These are phyloP conservation scores for Brassica nigra DNA, from an alignment of 345 rosid genomes.

Conservation along the genomic window DNA sequence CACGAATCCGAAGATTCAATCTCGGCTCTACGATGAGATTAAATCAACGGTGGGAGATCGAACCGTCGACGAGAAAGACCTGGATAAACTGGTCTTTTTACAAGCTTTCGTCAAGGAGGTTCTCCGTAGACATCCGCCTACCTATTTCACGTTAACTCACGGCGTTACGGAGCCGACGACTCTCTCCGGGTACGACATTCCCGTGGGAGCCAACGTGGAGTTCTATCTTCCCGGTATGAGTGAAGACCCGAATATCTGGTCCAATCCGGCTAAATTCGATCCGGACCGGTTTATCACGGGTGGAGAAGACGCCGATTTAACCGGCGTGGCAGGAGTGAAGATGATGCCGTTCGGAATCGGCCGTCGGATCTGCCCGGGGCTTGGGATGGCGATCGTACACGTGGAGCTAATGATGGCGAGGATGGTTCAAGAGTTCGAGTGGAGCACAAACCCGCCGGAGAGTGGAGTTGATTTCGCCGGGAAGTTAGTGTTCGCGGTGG, in stretches of 20 bases:
- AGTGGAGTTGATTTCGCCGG: slow-evolving; percentile 57
- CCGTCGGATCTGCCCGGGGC: slow-evolving; percentile 80
- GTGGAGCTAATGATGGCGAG: slow-evolving; percentile 71
- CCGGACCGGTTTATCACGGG: slow-evolving; percentile 71
- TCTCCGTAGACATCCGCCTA: slow-evolving; percentile 80
- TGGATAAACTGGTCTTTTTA: slow-evolving; percentile 60
- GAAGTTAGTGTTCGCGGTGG: slow-evolving; percentile 72
- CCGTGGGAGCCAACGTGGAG: slow-evolving; percentile 64
- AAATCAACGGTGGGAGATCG: slow-evolving; percentile 52
- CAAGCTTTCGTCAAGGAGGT: slow-evolving; percentile 78
- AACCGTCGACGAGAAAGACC: slow-evolving; percentile 55
- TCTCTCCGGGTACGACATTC: slow-evolving; percentile 70
- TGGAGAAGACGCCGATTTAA: slow-evolving; percentile 67
- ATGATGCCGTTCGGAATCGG: slow-evolving; percentile 85
- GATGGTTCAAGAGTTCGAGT: slow-evolving; percentile 91
- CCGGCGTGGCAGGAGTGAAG: slow-evolving; percentile 61
- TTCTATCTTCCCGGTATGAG: slow-evolving; percentile 53
- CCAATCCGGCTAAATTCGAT: slow-evolving; percentile 60
- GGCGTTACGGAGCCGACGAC: slow-evolving; percentile 68
- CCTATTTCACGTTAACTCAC: slow-evolving; percentile 66
- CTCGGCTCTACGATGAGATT: slow-evolving; percentile 64
- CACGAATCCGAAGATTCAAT: slow-evolving; percentile 63
- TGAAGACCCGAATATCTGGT: slow-evolving; percentile 65
- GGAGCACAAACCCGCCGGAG: slow-evolving; percentile 54
- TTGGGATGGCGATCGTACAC: slow-evolving; percentile 75